Base-by-base conservation (phyloP, 768 basidiomycete species). In the Podaxis rugospora region DNA sequence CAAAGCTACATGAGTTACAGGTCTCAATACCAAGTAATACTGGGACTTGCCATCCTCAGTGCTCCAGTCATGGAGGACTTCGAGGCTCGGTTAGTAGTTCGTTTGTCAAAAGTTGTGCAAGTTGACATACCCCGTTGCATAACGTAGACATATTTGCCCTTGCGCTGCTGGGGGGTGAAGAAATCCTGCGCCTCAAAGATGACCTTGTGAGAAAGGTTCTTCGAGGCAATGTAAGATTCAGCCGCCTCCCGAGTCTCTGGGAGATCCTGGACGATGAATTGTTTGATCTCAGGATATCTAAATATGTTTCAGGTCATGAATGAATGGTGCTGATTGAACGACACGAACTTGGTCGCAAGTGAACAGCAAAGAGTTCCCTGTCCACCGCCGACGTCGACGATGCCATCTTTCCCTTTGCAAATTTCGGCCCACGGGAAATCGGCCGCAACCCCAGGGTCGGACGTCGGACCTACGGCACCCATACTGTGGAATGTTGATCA, bases 331-430 rank as follows among this genome's bases (percentile, higher is more conserved):
- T 37, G 16, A 40, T 37, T 10, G 25, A 46, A 28, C 3, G 40
- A 57, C 36, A 62, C 69, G 50, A 61, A 77, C 76, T 70, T 73
- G 32, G 63, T 67, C 21, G 75, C 74, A 37, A 78, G 72, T 16
- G 75, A 74, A 58, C 74, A 74, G 57, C 72, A 73, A 10, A 78
- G 67, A 11, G 74, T 74, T 23, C 76, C 76, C 66, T 76, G 74
- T 4, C 75, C 76, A 18, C 76, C 76, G 61, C 76, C 76, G 36
- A 76, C 70, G 59, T 78, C 76, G 27, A 78, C 74, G 44, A 78
- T 72, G 14, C 70, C 74, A 55, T 76, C 71, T 60, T 75, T 74
- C n/a, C 70, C 75, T 58, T 67, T 63, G 18, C 68, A 66, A 47
- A 75, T 68, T 4, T 68, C 67, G 18, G 62, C 67, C 76, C 76